Base-by-base conservation (phyloP, 176 grass and related monocot species). In the Triticum turgidum region DNA sequence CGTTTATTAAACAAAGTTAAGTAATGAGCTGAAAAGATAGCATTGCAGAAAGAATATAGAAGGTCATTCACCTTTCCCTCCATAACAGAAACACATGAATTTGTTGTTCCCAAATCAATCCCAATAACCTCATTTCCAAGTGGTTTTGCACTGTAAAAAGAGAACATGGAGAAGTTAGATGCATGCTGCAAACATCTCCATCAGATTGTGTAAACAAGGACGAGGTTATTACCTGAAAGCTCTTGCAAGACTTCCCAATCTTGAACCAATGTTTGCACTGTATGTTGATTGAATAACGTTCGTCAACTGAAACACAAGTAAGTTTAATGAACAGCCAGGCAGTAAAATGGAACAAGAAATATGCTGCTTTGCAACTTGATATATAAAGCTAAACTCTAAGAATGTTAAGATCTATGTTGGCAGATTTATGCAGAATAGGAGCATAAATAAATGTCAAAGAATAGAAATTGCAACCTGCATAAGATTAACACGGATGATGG, bases 241-340 rank as follows among this genome's bases (percentile, higher is more conserved):
- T 69, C 88, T 89, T 38, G 69, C 77, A 71, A 89, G 73, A 62
- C 41, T 76, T 68, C 82, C 77, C 77, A 68, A 89, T 69, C 63
- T 81, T 69, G 71, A 78, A 82, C 18, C 27, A 47, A 68, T 17
- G 68, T 89, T 72, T 8, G 68, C 69, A 74, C 24, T 21, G 61
- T 32, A 76, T 45, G 66, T 42, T 11, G 76, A 73, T 34, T 89
- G 82, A 27, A 65, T 64, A 72, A 69, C 29, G 13, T 70, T 79
- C 32, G 88, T 74, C 41, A 89, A 59, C 88, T 89, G 83, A 79
- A 86, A 82, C 6, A 14, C 65, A 9, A 20, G 15, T 21, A 9
- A 20, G 15, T 21, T 81, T 41, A 63, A 82, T 25, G 3, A 12
- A 30, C 3, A 30, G 21, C 5, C 3, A 67, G 69, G 76, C 11